These are phyloP conservation scores for Rhododendron williamsianum DNA, from an alignment of 148 eudicot genomes.

Conservation along the genomic window DNA sequence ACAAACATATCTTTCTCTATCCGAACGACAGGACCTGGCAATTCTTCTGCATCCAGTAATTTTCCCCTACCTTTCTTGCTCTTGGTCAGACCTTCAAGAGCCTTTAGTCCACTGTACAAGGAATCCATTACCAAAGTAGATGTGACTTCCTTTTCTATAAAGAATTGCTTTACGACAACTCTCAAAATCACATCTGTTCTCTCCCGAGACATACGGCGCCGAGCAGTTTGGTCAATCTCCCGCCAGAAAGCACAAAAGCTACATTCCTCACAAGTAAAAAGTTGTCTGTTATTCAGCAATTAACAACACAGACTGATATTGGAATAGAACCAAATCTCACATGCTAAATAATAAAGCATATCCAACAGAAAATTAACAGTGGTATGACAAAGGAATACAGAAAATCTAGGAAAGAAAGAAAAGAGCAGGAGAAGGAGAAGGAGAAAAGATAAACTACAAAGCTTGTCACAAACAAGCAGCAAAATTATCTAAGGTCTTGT, in stretches of 20 bases:
- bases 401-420: not conserved
- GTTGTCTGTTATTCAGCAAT: not conserved
- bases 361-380: not conserved
- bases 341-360: not conserved
- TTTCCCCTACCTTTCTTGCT: slow-evolving; percentile 53
- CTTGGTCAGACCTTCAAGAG: slow-evolving; percentile 80
- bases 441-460: not conserved
- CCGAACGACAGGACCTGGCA: slow-evolving; percentile 60
- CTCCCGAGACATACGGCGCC: slow-evolving; percentile 80
- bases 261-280: slow-evolving; percentile 22
- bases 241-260: slow-evolving; percentile 92
- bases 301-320: not conserved
- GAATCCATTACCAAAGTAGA: slow-evolving; percentile 97
- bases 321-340: not conserved
- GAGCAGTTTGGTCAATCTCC: slow-evolving; percentile 66
- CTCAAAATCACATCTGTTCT: slow-evolving; percentile 65
- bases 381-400: not conserved
- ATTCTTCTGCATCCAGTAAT: slow-evolving; percentile 54
- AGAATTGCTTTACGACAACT: slow-evolving; percentile 80
- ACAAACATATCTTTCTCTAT: slow-evolving; percentile 72
- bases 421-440: too few species aligned
- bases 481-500: not conserved
- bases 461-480: not conserved
- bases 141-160: slow-evolving; percentile 93
- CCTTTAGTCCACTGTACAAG: slow-evolving; percentile 89